Conservation (phyloP, 257 asterid genomes). For the Nicotiana benthamiana region DNA sequence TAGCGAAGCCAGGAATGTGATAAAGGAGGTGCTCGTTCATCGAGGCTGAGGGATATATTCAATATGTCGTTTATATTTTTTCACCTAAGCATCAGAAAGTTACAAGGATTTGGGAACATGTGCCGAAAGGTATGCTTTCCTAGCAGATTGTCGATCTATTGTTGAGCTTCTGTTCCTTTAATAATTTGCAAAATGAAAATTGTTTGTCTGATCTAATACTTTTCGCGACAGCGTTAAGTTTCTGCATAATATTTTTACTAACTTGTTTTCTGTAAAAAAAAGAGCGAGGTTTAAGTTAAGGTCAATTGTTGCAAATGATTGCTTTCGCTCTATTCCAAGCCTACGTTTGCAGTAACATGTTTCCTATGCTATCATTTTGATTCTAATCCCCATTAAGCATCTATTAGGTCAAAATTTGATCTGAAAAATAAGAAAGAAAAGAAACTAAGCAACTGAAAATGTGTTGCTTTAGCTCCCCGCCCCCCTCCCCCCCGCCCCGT, state of each 20-base stretch:
- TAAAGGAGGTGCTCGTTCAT: constrained; percentile 47
- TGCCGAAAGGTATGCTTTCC: constrained; percentile 14
- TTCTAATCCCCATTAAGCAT: background rate
- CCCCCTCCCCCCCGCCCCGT: no score
- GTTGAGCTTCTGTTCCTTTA: background rate
- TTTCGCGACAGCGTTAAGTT: background rate
- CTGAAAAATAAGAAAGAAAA: background rate
- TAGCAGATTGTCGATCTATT: background rate
- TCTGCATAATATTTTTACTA: background rate
- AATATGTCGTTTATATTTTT: background rate
- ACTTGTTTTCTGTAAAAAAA: no score
- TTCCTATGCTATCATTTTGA: background rate
- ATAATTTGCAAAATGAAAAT: background rate
- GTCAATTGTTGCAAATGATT: background rate
- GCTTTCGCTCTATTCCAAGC: background rate
- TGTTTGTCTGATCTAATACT: background rate
- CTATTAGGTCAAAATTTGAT: background rate
- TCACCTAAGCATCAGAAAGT: background rate
- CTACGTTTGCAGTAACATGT: background rate
- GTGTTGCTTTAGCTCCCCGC: background rate
- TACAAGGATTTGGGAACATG: constrained; percentile 8
- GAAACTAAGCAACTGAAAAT: background rate
- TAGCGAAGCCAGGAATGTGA: constrained; percentile 54
- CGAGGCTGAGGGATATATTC: constrained; percentile 27
- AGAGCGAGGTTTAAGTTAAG: background rate